phyloP scores from a whole-genome alignment of 257 asterid genomes.

The Lycium ferocissimum region DNA sequence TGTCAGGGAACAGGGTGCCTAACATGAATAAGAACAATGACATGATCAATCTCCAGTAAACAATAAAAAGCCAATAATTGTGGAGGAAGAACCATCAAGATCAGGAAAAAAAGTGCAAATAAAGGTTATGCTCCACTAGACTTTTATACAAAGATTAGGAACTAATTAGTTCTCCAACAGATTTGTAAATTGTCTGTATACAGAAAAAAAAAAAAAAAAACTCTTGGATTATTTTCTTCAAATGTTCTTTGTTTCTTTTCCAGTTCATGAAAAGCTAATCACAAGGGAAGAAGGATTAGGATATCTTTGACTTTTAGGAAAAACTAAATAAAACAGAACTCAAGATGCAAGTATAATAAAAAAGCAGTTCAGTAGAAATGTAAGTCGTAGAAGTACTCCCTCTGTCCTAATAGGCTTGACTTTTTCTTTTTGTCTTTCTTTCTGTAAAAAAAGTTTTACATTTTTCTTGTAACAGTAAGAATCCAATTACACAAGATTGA shows the following conservation, averaged over 20 bases:
- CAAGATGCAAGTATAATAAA: neutral
- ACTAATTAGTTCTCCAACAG: neutral
- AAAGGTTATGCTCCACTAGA: neutral
- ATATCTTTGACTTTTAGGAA: neutral
- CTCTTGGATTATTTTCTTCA: neutral
- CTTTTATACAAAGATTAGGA: neutral
- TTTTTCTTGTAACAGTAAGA: too few species aligned
- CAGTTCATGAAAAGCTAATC: neutral
- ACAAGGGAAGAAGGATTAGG: neutral
- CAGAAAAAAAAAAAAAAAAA: neutral
- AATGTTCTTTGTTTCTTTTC: slow-evolving; percentile 2
- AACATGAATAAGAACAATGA: neutral
- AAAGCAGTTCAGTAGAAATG: slow-evolving; percentile 5
- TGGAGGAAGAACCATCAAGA: slow-evolving; percentile 6
- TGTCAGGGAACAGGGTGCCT: slow-evolving; percentile 1
- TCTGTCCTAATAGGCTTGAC: slow-evolving; percentile 2
- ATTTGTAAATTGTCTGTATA: neutral
- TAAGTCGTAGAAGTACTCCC: neutral
- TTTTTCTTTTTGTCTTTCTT: neutral
- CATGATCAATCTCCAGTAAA: neutral
- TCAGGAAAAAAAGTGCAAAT: neutral
- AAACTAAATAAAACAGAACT: neutral
- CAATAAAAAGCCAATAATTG: neutral
- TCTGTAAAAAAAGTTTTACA: too few species aligned
- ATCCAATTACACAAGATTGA: too few species aligned